Conservation (phyloP, 192 early-diverging fungal genomes). For the Entophlyctis luteolus region DNA sequence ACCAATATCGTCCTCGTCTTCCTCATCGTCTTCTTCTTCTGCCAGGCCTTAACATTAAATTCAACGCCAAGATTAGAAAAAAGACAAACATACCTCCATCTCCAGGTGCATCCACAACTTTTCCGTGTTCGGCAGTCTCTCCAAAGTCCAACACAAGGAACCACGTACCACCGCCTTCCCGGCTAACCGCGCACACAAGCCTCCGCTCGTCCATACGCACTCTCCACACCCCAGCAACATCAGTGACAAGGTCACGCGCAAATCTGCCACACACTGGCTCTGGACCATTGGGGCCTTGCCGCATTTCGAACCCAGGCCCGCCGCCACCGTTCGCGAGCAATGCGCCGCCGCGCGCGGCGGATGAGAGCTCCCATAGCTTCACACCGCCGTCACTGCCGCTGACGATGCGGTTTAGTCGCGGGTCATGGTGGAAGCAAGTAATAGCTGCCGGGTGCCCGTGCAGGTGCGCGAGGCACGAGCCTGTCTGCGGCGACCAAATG, state of each 20-base stretch:
- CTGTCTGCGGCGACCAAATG: slow-evolving; percentile 80
- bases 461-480: slow-evolving; percentile 58
- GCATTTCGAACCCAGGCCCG: slow-evolving; percentile 27
- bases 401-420: slow-evolving; percentile 76
- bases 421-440: slow-evolving; percentile 97
- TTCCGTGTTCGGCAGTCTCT: slow-evolving; percentile 54
- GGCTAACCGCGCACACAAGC: slow-evolving; percentile 66
- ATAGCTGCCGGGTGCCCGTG: slow-evolving; percentile 85
- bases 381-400: slow-evolving; percentile 90
- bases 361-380: slow-evolving; percentile 94
- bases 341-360: slow-evolving; percentile 33
- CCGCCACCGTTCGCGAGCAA: slow-evolving; percentile 9
- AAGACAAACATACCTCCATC: slow-evolving; percentile 32
- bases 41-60: too few relatives aligned
- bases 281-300: slow-evolving; percentile 41
- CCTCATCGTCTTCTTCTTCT: too few relatives aligned
- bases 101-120: slow-evolving; percentile 28
- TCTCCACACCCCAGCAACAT: slow-evolving; percentile 88
- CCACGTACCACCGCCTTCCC: slow-evolving; percentile 59
- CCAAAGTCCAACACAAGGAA: slow-evolving; percentile 84
- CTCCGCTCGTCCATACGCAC: slow-evolving; percentile 81
- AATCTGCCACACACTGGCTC: slow-evolving; percentile 62
- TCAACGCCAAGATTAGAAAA: too few relatives aligned
- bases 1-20: too few relatives aligned
- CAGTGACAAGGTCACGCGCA: slow-evolving; percentile 75